Evolutionary conservation across 202 grass and related monocot species (phyloP).

Genomic region (Eragrostis tef): DNA sequence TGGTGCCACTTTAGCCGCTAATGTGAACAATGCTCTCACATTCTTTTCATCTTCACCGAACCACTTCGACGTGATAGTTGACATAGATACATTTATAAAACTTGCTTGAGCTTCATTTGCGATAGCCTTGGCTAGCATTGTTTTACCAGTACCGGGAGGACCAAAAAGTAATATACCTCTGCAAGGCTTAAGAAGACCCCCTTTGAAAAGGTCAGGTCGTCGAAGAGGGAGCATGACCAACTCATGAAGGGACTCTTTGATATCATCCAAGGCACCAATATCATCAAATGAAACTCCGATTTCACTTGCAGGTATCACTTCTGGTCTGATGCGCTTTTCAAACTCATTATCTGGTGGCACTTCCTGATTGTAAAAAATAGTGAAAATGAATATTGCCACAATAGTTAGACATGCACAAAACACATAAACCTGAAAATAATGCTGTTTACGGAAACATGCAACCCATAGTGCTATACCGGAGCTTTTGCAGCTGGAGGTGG

Average conservation of each 20-base stretch:
- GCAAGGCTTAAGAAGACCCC: slow-evolving; percentile 93
- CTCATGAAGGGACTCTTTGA: slow-evolving; percentile 97
- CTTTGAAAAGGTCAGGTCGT: slow-evolving; percentile 95
- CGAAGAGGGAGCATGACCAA: slow-evolving; percentile 96
- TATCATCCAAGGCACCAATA: slow-evolving; percentile 90
- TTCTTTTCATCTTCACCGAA: slow-evolving; percentile 99
- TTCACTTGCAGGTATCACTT: slow-evolving; percentile 93
- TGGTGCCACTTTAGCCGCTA: slow-evolving; percentile 91
- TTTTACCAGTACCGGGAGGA: slow-evolving; percentile 96
- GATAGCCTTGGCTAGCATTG: slow-evolving; percentile 98
- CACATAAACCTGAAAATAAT: slow-evolving; percentile 4
- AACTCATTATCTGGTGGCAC: slow-evolving; percentile 85
- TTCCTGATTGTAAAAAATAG: slow-evolving; percentile 55
- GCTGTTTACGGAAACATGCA: slow-evolving; percentile 16
- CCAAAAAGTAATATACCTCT: slow-evolving; percentile 96
- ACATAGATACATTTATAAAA: slow-evolving; percentile 99
- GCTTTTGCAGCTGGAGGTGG: slow-evolving; percentile 56
- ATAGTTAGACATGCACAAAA: slow-evolving; percentile 18
- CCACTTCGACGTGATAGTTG: slow-evolving; percentile 97
- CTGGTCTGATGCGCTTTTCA: slow-evolving; percentile 91
- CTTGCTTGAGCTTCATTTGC: slow-evolving; percentile 96
- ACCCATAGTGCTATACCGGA: slow-evolving; percentile 44
- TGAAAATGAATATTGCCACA: slow-evolving; percentile 11
- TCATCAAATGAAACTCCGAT: slow-evolving; percentile 95
- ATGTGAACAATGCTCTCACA: slow-evolving; percentile 84